Evolutionary conservation across 345 rosid species (phyloP).

Genomic region (Murraya koenigii): DNA sequence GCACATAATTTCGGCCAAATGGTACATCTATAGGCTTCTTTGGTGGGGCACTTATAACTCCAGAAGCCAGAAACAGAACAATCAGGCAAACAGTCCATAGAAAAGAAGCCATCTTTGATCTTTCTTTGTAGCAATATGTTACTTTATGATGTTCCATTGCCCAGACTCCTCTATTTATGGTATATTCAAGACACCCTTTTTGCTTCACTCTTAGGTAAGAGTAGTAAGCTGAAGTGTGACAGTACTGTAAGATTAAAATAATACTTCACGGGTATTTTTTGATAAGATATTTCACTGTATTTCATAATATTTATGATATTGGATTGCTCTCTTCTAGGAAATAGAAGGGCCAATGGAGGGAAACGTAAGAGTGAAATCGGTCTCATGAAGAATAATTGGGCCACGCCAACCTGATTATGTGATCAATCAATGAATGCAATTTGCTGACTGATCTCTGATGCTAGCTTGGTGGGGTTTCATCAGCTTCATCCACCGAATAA

Average conservation of each 20-base stretch:
- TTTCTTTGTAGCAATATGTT: neutral
- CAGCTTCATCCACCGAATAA: constrained; percentile 1
- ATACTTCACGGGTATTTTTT: neutral
- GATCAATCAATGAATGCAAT: neutral
- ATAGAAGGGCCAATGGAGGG: neutral
- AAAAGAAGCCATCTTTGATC: constrained; percentile 21
- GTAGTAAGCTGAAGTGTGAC: neutral
- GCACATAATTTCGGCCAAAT: constrained; percentile 66
- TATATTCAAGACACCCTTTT: neutral
- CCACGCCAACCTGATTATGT: neutral
- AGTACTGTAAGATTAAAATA: neutral
- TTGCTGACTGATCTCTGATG: neutral
- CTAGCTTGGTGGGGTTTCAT: constrained; percentile 10
- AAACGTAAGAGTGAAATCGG: constrained; percentile 1
- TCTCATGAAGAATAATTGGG: neutral
- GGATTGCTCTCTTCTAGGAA: neutral
- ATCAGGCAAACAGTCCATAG: constrained; percentile 24
- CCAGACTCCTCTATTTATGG: constrained; percentile 7
- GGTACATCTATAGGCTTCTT: constrained; percentile 55
- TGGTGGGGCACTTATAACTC: constrained; percentile 44
- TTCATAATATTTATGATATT: neutral
- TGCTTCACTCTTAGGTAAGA: neutral
- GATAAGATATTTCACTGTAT: neutral
- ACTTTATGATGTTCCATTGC: neutral
- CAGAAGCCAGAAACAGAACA: constrained; percentile 36